Base-by-base conservation (phyloP, 2,329 filamentous ascomycete species). In the Pseudocercospora vitis region DNA sequence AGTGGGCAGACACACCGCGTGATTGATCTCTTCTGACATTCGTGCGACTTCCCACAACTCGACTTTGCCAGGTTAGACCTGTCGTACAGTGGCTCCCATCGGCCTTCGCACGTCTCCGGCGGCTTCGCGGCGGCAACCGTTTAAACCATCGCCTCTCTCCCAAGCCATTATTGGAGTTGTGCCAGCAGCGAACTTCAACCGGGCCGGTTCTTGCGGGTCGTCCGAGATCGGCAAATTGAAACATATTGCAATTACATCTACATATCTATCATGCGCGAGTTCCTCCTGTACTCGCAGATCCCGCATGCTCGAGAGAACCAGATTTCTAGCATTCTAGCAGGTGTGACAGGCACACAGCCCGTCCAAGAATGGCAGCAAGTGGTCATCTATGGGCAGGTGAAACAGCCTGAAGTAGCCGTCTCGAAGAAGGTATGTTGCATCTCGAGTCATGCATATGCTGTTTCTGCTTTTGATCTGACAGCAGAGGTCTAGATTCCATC, bases 321-420 rank as follows among this genome's bases (percentile, higher is more conserved):
- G 68, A 75, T 84, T 14, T 72, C 85, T 50, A 79, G 82, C 64
- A 81, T 86, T 62, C 74, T 86, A 42, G 78, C 82, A 32, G 83
- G 83, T 48, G 70, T 84, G 51, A 78, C 82, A 46, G 81, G 79
- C 62, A 82, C 82, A 76, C 82, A 84, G 65, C 83, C 83, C 32
- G 74, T 75, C 62, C 72, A 74, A 53, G 68, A 77, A 48, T 65
- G 78, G 46, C 79, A 84, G 67, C 78, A 82, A 53, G 77, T 78
- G 65, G 70, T 84, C 60, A 68, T 85, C 63, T 85, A 82, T 75
- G 80, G 78, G 61, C 80, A 81, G 33, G 16, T 60, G 69, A 51
- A 72, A 42, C 66, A 71, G 28, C 69, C 42, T n/a, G 58, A 61
- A 24, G 50, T 44, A 2, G 50, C 55, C 7, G 45, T 53, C 5